These are phyloP conservation scores for Fusarium chlamydosporum DNA, from an alignment of 2,329 filamentous ascomycete genomes.

Conservation along the genomic window DNA sequence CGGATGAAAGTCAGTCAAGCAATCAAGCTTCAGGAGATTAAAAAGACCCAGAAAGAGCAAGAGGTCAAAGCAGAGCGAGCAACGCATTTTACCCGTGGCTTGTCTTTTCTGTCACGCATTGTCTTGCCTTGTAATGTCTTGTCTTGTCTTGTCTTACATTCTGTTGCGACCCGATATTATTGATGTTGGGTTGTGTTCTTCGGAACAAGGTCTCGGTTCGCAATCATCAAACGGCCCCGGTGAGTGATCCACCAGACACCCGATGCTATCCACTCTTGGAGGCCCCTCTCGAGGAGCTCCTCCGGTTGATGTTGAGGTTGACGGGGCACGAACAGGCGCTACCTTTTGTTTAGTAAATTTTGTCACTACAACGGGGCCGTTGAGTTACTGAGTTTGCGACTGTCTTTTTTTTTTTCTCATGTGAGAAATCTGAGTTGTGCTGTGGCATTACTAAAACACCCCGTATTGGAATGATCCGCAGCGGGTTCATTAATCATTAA, in stretches of 20 bases:
- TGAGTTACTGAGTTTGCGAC: slow-evolving; percentile 18
- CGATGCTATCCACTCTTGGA: slow-evolving; percentile 39
- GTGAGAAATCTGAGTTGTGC: slow-evolving; percentile 12
- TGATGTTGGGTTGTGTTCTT: slow-evolving; percentile 25
- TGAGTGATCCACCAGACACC: slow-evolving; percentile 25
- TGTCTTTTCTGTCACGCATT: not conserved
- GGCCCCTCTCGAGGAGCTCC: slow-evolving; percentile 30
- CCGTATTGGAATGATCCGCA: not conserved
- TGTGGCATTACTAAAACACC: not conserved
- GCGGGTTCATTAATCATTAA: not conserved
- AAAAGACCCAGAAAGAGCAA: slow-evolving; percentile 12
- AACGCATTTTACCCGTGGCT: not conserved
- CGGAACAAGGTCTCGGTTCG: slow-evolving; percentile 40
- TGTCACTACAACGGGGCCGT: slow-evolving; percentile 3
- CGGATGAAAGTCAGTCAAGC: slow-evolving; percentile 15
- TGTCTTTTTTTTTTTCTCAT: not conserved
- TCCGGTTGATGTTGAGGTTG: slow-evolving; percentile 33
- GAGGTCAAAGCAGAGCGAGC: slow-evolving; percentile 23
- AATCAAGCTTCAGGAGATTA: slow-evolving; percentile 26
- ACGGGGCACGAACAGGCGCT: slow-evolving; percentile 31
- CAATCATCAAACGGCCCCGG: slow-evolving; percentile 39
- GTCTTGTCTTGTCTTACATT: slow-evolving; percentile 3
- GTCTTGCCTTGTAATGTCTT: slow-evolving; percentile 4
- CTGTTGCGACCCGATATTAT: slow-evolving; percentile 20
- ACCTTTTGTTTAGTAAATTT: slow-evolving; percentile 20